Evolutionary conservation across 768 basidiomycete species (phyloP), one percentile per base, ranked within the genome.

Genomic region (Paxillus ammoniavirescens): DNA sequence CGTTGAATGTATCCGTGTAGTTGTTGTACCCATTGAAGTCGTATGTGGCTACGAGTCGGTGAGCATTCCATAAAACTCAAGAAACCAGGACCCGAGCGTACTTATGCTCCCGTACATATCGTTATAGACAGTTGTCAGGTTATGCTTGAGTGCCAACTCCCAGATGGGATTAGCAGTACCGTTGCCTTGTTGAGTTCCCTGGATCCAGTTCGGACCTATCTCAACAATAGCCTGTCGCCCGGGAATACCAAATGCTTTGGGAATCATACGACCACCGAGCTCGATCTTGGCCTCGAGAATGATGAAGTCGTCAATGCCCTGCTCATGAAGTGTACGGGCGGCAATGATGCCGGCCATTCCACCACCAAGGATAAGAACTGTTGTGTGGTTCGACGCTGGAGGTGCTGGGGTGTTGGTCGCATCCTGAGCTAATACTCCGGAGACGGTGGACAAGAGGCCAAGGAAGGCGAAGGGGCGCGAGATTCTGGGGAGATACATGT

Each of bases 281-380:
- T 80, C 78, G 18, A 62, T 51, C n/a, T 79, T 74, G 1, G 77
- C 86, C 51, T 88, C 86, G 18, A 88, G 61, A 44, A 89, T 73
- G 50, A 83, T 63, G 61, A 84, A 86, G 61, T 84, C 73, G n/a
- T 75, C 56, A 57, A 86, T 75, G 5, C 81, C 82, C 21, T 75
- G 68, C 44, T 77, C 66, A 43, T 83, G 75, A 8, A 86, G 72
- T 0, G 83, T 80, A 28, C 80, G 77, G 12, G 87, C 86, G 9
- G 85, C 84, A 35, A 83, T 82, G 17, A 87, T 70, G 9, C 86
- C 86, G 5, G 86, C 70, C 38, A 87, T 77, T 8, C 86, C 86
- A 31, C 83, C 85, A 5, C 86, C 86, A 23, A 87, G 75, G 48
- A 87, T 81, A 38, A 87, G 75, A 13, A 85, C 77, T 8, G 63